A percentile compares a stretch with the other conserved stretches of the same genome.
phyloP scores from a whole-genome alignment of 805 yeast genomes.

The Groenewaldozyma tartarivorans region DNA sequence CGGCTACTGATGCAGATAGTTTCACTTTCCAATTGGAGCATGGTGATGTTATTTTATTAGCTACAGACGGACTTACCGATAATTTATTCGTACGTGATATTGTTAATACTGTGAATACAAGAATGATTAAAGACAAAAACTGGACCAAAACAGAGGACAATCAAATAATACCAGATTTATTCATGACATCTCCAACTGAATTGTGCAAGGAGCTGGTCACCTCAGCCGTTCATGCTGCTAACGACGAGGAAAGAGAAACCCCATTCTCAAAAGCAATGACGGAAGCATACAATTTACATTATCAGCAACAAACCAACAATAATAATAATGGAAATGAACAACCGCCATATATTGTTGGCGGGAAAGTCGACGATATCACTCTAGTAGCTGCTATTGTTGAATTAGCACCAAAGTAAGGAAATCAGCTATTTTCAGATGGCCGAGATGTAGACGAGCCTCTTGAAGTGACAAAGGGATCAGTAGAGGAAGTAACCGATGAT shows the following conservation, averaged over 20 bases:
- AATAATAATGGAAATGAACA: slow-evolving; percentile 61
- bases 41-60: slow-evolving; percentile 72
- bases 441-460: too few relatives aligned
- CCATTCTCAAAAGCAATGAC: background rate
- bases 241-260: slow-evolving; percentile 32
- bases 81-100: slow-evolving; percentile 69
- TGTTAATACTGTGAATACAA: slow-evolving; percentile 55
- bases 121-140: slow-evolving; percentile 26
- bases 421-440: too few relatives aligned
- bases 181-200: background rate
- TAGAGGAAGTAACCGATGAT: too few relatives aligned
- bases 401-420: too few relatives aligned
- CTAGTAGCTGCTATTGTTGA: slow-evolving; percentile 64
- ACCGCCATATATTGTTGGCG: slow-evolving; percentile 84
- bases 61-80: slow-evolving; percentile 92
- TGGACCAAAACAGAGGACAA: slow-evolving; percentile 17
- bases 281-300: background rate
- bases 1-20: slow-evolving; percentile 53
- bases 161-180: background rate
- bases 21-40: slow-evolving; percentile 48
- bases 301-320: slow-evolving; percentile 58
- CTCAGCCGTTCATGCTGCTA: slow-evolving; percentile 3
- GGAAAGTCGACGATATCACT: slow-evolving; percentile 93
- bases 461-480: too few relatives aligned
- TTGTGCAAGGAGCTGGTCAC: slow-evolving; percentile 1